Base-by-base conservation (phyloP, 495 filamentous ascomycete species). In the Trichodelitschia bisporula region DNA sequence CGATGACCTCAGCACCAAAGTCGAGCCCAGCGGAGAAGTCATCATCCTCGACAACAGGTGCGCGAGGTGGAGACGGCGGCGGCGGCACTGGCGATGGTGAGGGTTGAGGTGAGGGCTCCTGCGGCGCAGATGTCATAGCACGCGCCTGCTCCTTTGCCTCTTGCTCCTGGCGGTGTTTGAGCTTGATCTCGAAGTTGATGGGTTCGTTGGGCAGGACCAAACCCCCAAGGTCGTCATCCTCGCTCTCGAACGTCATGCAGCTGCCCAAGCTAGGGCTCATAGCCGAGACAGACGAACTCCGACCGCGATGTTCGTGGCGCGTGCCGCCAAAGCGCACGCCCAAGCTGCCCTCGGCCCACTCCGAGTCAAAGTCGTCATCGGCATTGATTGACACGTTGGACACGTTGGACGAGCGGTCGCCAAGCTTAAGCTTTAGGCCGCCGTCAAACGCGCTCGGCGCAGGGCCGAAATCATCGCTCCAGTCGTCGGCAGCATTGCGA, bases 191-290 rank as follows among this genome's bases (percentile, higher is more conserved):
- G 39, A 95, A 72, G 46, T 90, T 66, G 11, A 97, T 48, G 19
- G 75, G 80, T 9, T 78, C 83, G 31, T 64, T 62, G 0, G 86
- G 86, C 19, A 95, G 58, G 11, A 89, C 51, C 12, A 97, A 59
- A 15, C 84, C 84, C 36, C 83, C 72, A 26, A 93, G 59, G 4
- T 72, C 67, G 38, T 93, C 86, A 42, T 91, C 83, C 42, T 93
- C 86, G 45, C 84, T 93, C 50, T 90, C 86, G n/a, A 64, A 62
- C 3, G 80, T 90, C 36, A 89, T 58, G 34, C 76, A 86, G 50
- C 82, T 91, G 30, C 79, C 73, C 27, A 84, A 64, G 42, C 82
- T 92, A 8, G 86, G 79, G 40, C 84, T 91, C 49, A 92, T 64
- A 15, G 75, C 72, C 15, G 80, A 90, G 17, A 76, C 72, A 9